Evolutionary conservation across 495 filamentous ascomycete genomes (phyloP), one percentile per base, ranked within the genome.

Genomic region (Penicillium ochrochloron): DNA sequence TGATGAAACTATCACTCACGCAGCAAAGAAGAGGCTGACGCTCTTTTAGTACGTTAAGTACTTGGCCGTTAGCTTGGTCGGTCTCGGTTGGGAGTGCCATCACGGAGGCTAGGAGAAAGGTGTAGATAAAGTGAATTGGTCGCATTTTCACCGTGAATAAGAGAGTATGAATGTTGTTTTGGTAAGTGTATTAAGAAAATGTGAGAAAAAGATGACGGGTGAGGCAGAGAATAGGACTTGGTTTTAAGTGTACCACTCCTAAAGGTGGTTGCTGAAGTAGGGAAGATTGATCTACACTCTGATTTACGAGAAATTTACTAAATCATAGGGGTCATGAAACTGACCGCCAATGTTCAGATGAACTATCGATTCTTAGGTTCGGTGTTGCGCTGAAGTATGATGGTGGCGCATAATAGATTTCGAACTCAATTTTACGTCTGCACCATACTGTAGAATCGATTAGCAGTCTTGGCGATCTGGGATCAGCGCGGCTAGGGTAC

Each of bases 321-420:
- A 42, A 15, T 42, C 15, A 42, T 44, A 17, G 41, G 19, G 17
- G 17, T 44, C 41, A 19, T 9, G 19, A 17, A 2, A 44, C 17
- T 44, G 41, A 44, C 8, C 17, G 5, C 41, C 41, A 44, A 0
- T 17, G 19, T 17, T 17, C 41, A 17, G 41, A 44, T 44, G 41
- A 44, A 44, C 41, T 44, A 44, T 44, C 41, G 41, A 44, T 44
- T 44, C 41, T 19, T 44, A 44, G 41, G 31, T 27, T 27, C 25
- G 25, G 4, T 27, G 25, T 27, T 27, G 25, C 25, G 25, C 2
- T 27, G 25, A 27, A 27, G 25, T 27, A 4, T 27, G 1, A 27
- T 27, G 4, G 25, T 27, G 25, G 25, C 25, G 25, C 25, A 27
- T 27, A 27, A 27, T 27, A 27, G 25, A 27, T 27, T 27, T 27